Conservation (phyloP, 148 eudicot species). For the Persicaria maculosa region DNA sequence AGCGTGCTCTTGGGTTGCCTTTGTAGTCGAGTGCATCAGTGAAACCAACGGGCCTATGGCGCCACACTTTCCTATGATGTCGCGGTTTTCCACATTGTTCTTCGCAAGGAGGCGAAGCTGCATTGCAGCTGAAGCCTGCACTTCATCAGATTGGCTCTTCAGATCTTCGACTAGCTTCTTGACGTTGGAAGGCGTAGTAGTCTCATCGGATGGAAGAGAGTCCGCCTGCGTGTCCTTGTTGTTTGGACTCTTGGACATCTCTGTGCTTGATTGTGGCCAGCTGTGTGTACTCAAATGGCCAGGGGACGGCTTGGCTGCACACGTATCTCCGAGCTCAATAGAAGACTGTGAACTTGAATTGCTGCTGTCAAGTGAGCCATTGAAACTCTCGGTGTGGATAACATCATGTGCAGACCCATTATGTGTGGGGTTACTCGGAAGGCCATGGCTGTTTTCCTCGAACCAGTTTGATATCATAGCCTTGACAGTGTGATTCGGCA, state of each 20-base stretch:
- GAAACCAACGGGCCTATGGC: constrained; percentile 67
- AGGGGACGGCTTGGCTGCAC: constrained; percentile 22
- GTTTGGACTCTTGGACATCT: constrained; percentile 32
- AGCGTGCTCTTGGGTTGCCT: constrained; percentile 77
- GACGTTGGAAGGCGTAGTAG: constrained; percentile 45
- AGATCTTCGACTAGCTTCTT: constrained; percentile 50
- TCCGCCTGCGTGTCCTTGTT: constrained; percentile 24
- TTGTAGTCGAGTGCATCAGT: constrained; percentile 45
- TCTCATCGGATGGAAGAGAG: constrained; percentile 41
- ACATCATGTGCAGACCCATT: constrained; percentile 30
- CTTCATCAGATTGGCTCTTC: constrained; percentile 34
- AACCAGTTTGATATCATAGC: constrained; percentile 83
- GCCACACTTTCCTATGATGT: constrained; percentile 51
- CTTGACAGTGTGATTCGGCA: constrained; percentile 83
- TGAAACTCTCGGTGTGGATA: constrained; percentile 38
- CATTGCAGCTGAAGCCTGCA: constrained; percentile 54
- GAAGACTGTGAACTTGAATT: constrained; percentile 49
- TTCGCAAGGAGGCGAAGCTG: constrained; percentile 71
- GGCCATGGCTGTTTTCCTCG: constrained; percentile 50
- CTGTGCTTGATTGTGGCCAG: constrained; percentile 62
- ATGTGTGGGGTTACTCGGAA: constrained; percentile 10
- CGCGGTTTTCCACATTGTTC: constrained; percentile 67
- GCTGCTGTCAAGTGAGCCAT: constrained; percentile 33
- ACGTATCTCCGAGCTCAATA: constrained; percentile 35
- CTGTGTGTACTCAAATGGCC: constrained; percentile 38